Evolutionary conservation across 2,329 filamentous ascomycete species (phyloP).

Genomic region (Calonectria naviculata): DNA sequence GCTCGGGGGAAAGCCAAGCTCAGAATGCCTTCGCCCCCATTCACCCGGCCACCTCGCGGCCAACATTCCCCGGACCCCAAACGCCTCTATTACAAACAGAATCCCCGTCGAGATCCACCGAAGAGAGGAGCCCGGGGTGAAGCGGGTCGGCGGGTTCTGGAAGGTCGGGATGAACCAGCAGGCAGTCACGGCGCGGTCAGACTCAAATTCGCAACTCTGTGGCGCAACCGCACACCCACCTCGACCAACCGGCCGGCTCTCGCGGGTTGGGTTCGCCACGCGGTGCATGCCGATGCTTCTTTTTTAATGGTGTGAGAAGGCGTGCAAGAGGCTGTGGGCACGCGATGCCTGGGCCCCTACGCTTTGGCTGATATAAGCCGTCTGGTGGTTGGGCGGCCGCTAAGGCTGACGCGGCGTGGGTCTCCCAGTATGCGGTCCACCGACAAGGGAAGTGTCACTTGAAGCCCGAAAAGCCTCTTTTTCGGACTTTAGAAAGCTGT

Average conservation of each 20-base stretch:
- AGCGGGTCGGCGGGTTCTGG: not conserved
- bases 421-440: not conserved
- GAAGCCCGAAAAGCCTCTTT: not conserved
- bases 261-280: not conserved
- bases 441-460: not conserved
- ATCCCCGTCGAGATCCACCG: not conserved
- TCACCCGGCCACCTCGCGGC: not conserved
- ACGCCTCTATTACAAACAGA: not conserved
- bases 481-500: not conserved
- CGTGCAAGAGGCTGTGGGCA: conserved; percentile 10
- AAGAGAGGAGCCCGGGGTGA: not conserved
- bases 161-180: not conserved
- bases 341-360: not conserved
- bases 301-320: not conserved
- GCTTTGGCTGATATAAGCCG: conserved; percentile 13
- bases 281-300: not conserved
- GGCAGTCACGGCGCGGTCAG: not conserved
- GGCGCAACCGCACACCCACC: not conserved
- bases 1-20: no score
- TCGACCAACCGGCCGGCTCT: not conserved
- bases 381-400: conserved; percentile 13
- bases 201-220: not conserved
- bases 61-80: not conserved
- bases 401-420: conserved; percentile 15
- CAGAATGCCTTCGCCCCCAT: not conserved